Evolutionary conservation across 768 basidiomycete species (phyloP).

Genomic region (Roridomyces roridus): DNA sequence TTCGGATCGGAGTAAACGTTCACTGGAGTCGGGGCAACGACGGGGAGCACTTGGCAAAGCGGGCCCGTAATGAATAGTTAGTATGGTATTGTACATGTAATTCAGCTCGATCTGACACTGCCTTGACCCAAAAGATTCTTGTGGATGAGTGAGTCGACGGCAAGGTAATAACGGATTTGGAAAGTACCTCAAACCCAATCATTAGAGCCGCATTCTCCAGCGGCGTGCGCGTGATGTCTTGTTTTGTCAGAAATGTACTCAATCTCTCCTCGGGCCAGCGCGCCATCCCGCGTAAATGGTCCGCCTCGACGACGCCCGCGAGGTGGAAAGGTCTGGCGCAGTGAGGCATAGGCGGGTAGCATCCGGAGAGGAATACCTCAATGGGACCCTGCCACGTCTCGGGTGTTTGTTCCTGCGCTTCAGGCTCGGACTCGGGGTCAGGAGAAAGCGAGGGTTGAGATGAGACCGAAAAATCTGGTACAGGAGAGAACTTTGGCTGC

Average conservation of each 20-base stretch:
- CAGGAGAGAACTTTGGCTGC: too few species aligned
- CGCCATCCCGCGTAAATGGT: constrained; percentile 5
- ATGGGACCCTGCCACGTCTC: too few species aligned
- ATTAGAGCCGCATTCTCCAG: constrained; percentile 3
- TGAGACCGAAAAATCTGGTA: too few species aligned
- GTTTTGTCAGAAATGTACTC: not conserved
- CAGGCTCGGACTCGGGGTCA: not conserved
- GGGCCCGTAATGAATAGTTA: too few species aligned
- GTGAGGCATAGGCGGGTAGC: constrained; percentile 1
- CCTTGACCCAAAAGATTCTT: too few species aligned
- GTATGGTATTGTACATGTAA: too few species aligned
- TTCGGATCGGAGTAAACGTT: too few species aligned
- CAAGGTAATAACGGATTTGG: not conserved
- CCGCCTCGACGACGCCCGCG: not conserved
- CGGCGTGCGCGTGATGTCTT: not conserved
- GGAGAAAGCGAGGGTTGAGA: not conserved
- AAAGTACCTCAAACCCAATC: constrained; percentile 3
- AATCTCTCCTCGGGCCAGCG: not conserved
- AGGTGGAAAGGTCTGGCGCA: not conserved
- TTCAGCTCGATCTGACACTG: too few species aligned
- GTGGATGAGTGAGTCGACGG: not conserved
- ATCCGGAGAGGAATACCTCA: not conserved
- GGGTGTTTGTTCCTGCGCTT: too few species aligned
- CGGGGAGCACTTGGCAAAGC: too few species aligned
- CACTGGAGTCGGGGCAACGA: too few species aligned